Conservation (phyloP, 306 rosid genomes). For the Rosa rugosa region DNA sequence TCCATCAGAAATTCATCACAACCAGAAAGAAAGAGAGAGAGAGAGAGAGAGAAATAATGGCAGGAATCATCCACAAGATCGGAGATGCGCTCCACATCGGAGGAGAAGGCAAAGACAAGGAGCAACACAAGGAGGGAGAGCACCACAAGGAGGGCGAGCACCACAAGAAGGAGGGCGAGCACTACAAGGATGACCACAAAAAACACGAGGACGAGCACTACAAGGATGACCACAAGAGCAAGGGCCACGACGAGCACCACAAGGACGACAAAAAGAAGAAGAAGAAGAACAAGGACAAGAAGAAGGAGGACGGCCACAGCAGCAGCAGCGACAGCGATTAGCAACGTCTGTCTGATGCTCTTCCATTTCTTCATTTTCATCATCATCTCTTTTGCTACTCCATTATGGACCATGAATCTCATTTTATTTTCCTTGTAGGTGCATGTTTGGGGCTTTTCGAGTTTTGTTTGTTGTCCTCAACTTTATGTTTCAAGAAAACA, state of each 20-base stretch:
- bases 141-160: neutral
- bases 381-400: no score
- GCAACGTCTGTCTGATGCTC: no score
- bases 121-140: neutral
- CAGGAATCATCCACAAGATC: constrained; percentile 20
- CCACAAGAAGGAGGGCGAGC: neutral
- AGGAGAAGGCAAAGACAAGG: constrained; percentile 9
- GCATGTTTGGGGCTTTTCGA: neutral
- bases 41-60: neutral
- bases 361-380: no score
- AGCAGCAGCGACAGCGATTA: constrained; percentile 28
- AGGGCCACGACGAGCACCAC: neutral
- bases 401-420: neutral
- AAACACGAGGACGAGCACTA: neutral
- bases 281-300: constrained; percentile 2
- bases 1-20: neutral
- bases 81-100: constrained; percentile 25
- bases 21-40: neutral
- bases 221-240: neutral
- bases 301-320: neutral
- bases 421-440: neutral
- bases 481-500: no score
- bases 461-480: no score
- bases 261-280: neutral
- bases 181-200: neutral